Percentiles rank a stretch among this genome's conserved stretches.
Conservation (phyloP, 2,329 filamentous ascomycete species). For the Scedosporium aurantiacum region DNA sequence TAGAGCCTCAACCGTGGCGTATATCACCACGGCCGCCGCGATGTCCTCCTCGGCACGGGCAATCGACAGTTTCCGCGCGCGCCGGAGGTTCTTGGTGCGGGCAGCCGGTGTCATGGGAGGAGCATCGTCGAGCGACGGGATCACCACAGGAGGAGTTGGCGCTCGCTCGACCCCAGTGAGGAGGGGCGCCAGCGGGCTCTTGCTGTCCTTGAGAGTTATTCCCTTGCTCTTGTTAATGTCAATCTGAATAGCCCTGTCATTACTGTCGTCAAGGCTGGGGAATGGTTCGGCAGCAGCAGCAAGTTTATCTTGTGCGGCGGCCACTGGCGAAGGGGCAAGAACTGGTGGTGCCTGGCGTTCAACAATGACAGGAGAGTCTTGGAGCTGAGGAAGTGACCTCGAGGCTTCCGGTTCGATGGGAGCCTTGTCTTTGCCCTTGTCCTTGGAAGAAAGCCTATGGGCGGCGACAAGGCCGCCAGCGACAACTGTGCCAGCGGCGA, state of each 20-base stretch:
- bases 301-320: slow-evolving; percentile 10
- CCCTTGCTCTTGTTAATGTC: background rate
- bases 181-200: slow-evolving; percentile 1
- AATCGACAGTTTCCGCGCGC: slow-evolving; percentile 32
- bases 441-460: background rate
- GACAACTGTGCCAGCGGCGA: background rate
- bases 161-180: slow-evolving; percentile 15
- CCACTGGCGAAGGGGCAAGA: slow-evolving; percentile 12
- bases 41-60: slow-evolving; percentile 39
- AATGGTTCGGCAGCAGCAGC: background rate
- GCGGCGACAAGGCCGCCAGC: background rate
- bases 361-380: slow-evolving; percentile 2
- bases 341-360: slow-evolving; percentile 10
- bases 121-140: slow-evolving; percentile 30
- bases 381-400: background rate
- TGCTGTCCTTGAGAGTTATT: background rate
- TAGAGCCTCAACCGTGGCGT: slow-evolving; percentile 37
- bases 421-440: background rate
- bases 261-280: background rate
- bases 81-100: slow-evolving; percentile 31
- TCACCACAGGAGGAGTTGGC: slow-evolving; percentile 34
- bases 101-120: slow-evolving; percentile 26
- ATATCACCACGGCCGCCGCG: slow-evolving; percentile 42
- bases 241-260: background rate
- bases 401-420: background rate